phyloP scores from a whole-genome alignment of 1,139 yeast genomes.

The Yamadazyma pseudoaaseri region DNA sequence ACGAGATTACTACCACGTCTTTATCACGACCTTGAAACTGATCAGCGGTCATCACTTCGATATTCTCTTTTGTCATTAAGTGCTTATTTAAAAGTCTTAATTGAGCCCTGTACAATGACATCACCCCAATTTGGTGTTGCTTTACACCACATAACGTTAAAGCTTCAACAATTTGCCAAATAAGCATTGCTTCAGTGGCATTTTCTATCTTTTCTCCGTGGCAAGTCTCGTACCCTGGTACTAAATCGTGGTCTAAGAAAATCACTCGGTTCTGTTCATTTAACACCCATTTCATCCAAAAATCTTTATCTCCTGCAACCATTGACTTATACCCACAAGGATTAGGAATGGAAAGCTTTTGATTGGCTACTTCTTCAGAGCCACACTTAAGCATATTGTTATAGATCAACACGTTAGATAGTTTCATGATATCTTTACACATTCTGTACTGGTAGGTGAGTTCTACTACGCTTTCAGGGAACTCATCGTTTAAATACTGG shows the following conservation, averaged over 20 bases:
- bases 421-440: conserved; percentile 84
- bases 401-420: conserved; percentile 80
- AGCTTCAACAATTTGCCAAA: conserved; percentile 60
- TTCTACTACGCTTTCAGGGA: conserved; percentile 72
- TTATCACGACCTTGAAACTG: conserved; percentile 96
- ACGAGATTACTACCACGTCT: conserved; percentile 81
- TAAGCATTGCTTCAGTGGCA: conserved; percentile 64
- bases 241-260: conserved; percentile 73
- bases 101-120: conserved; percentile 88
- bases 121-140: conserved; percentile 69
- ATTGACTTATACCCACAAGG: conserved; percentile 19
- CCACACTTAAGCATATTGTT: conserved; percentile 79
- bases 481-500: conserved; percentile 63
- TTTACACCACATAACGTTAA: conserved; percentile 61
- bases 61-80: conserved; percentile 36
- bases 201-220: conserved; percentile 72
- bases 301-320: conserved; percentile 11
- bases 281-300: conserved; percentile 35
- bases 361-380: conserved; percentile 57
- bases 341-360: conserved; percentile 47
- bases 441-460: conserved; percentile 85
- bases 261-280: conserved; percentile 53
- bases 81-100: conserved; percentile 51
- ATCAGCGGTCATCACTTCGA: conserved; percentile 91
- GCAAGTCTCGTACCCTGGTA: conserved; percentile 57